These are phyloP conservation scores for Flaveria robusta DNA, from an alignment of 129 eudicot genomes.

Conservation along the genomic window DNA sequence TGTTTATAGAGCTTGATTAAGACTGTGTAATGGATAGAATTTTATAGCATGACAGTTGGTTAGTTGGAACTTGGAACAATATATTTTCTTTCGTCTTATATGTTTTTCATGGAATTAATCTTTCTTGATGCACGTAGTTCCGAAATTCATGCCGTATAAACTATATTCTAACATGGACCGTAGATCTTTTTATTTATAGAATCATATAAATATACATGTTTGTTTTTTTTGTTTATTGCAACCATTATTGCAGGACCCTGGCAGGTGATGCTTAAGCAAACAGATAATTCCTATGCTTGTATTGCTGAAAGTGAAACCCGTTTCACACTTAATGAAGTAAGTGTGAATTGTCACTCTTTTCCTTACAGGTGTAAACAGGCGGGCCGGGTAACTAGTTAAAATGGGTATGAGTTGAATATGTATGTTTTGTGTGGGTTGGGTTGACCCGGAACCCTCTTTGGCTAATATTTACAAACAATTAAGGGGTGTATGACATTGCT, in stretches of 20 bases:
- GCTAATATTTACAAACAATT: not conserved
- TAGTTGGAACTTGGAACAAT: not conserved
- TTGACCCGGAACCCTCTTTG: not conserved
- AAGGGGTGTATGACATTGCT: not conserved
- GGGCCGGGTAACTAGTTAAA: not conserved
- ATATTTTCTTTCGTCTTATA: not conserved
- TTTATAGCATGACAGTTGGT: not conserved
- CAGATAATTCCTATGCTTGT: slow-evolving; percentile 86
- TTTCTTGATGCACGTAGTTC: not conserved
- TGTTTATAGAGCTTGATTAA: no score
- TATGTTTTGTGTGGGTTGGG: slow-evolving; percentile 1
- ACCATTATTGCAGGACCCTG: slow-evolving; percentile 74
- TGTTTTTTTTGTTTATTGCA: slow-evolving; percentile 5
- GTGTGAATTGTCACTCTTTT: slow-evolving; percentile 13
- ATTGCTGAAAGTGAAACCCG: slow-evolving; percentile 93
- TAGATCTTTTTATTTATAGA: not conserved
- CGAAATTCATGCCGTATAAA: not conserved
- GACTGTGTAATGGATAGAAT: no score
- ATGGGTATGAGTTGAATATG: not conserved
- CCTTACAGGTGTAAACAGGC: not conserved
- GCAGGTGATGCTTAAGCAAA: slow-evolving; percentile 99
- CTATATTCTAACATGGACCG: not conserved
- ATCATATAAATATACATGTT: not conserved
- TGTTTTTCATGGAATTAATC: not conserved
- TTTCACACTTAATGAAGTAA: slow-evolving; percentile 88